Evolutionary conservation across 2,329 filamentous ascomycete species (phyloP).

Genomic region (Rhynchosporium graminicola): DNA sequence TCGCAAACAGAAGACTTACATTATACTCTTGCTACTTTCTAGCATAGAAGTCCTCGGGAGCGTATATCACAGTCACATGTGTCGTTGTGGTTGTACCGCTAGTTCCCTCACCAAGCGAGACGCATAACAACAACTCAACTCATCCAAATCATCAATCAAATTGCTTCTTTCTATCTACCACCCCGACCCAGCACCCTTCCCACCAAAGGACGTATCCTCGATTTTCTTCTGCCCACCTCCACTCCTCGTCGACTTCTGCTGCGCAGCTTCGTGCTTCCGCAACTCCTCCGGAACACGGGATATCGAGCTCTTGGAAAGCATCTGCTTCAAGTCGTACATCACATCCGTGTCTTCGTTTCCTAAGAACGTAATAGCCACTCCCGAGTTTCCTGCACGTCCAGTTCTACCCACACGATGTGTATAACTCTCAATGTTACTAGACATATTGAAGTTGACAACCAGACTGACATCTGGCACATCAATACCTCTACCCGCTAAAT

Average conservation of each 20-base stretch:
- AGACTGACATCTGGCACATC: constrained; percentile 92
- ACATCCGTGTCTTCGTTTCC: constrained; percentile 88
- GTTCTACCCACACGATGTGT: constrained; percentile 97
- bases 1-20: no score
- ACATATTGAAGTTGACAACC: constrained; percentile 99
- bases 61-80: no score
- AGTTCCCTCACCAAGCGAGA: background rate
- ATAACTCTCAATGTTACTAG: constrained; percentile 87
- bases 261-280: constrained; percentile 85
- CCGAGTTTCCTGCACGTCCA: constrained; percentile 94
- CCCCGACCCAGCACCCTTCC: constrained; percentile 41
- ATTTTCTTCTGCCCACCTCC: constrained; percentile 48
- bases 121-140: background rate
- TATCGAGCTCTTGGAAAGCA: constrained; percentile 87
- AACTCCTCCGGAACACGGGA: constrained; percentile 90
- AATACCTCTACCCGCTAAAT: constrained; percentile 95
- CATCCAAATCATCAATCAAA: background rate
- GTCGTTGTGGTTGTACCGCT: no score
- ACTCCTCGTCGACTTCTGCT: constrained; percentile 67
- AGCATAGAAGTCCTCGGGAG: no score
- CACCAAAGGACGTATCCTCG: constrained; percentile 44
- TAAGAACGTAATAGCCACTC: constrained; percentile 94
- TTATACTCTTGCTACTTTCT: no score
- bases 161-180: constrained; percentile 5
- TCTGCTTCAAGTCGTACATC: constrained; percentile 93